A percentile compares a stretch with the other conserved stretches of the same genome.
These are phyloP conservation scores for Brassica balearica DNA, from an alignment of 441 rosid genomes.

Conservation along the genomic window DNA sequence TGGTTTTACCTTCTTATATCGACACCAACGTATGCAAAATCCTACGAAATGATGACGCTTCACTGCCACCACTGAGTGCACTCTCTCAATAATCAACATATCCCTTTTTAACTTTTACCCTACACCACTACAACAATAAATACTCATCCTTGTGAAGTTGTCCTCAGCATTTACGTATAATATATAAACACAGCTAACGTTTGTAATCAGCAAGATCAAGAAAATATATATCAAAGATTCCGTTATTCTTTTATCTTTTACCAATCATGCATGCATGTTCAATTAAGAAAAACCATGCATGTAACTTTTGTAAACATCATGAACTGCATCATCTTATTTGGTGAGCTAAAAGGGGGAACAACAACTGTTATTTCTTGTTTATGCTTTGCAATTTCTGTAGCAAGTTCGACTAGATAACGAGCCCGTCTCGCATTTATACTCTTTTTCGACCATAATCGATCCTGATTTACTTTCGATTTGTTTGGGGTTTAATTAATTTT, in stretches of 20 bases:
- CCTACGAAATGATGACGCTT: slow-evolving; percentile 33
- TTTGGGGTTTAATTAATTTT: background rate
- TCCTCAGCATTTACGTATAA: background rate
- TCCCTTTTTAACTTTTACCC: slow-evolving; percentile 35
- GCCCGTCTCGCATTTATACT: background rate
- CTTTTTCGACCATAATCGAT: background rate
- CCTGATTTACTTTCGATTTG: background rate
- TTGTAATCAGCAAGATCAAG: background rate
- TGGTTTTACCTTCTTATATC: slow-evolving; percentile 31
- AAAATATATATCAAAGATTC: background rate
- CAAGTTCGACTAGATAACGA: background rate
- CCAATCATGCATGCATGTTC: slow-evolving; percentile 7
- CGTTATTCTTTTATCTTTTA: background rate
- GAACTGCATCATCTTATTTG: background rate
- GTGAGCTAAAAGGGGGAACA: background rate
- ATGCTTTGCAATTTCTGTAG: background rate
- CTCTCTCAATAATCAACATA: slow-evolving; percentile 27
- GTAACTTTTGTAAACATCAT: background rate
- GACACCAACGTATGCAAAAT: slow-evolving; percentile 41
- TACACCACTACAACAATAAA: slow-evolving; percentile 17
- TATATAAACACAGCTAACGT: background rate
- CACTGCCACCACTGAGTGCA: slow-evolving; percentile 6
- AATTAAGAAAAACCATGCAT: background rate
- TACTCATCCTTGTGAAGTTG: slow-evolving; percentile 16
- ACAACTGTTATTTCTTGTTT: background rate